Evolutionary conservation across 352 stramenopile species (phyloP).

Genomic region (Globisporangium sylvaticum): DNA sequence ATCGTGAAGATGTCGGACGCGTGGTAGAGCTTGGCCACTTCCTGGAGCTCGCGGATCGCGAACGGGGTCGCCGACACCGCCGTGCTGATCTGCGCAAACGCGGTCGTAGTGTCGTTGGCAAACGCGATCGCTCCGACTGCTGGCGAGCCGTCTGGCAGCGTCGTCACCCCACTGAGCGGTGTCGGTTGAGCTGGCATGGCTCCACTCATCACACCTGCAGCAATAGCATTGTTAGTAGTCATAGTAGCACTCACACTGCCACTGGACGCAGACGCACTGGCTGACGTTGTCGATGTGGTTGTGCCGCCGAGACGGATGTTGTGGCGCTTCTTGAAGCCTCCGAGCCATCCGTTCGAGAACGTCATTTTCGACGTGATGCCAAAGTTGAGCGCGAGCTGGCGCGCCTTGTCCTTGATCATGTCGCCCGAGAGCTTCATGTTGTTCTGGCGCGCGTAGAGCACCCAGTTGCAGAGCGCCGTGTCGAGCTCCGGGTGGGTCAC

Average conservation of each 20-base stretch:
- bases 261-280: neutral
- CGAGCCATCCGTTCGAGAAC: constrained; percentile 66
- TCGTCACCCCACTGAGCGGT: neutral
- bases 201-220: neutral
- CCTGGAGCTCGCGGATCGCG: constrained; percentile 30
- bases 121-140: neutral
- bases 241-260: neutral
- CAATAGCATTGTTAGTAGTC: neutral
- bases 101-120: neutral
- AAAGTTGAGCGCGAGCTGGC: constrained; percentile 33
- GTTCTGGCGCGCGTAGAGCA: constrained; percentile 41
- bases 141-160: neutral
- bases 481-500: constrained; percentile 56
- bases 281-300: neutral
- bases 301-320: constrained; percentile 43
- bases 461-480: constrained; percentile 60
- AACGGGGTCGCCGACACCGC: constrained; percentile 11
- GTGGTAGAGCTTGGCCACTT: constrained; percentile 33
- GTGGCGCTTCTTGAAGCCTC: constrained; percentile 61
- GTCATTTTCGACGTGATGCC: constrained; percentile 42
- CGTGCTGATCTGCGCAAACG: constrained; percentile 3
- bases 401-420: constrained; percentile 59
- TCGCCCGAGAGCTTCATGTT: constrained; percentile 51
- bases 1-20: constrained; percentile 52
- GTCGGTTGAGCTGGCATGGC: neutral